Percentiles rank a stretch among this genome's conserved stretches.
Conservation (phyloP, 2,329 filamentous ascomycete genomes). For the Pyrenochaeta sp. region DNA sequence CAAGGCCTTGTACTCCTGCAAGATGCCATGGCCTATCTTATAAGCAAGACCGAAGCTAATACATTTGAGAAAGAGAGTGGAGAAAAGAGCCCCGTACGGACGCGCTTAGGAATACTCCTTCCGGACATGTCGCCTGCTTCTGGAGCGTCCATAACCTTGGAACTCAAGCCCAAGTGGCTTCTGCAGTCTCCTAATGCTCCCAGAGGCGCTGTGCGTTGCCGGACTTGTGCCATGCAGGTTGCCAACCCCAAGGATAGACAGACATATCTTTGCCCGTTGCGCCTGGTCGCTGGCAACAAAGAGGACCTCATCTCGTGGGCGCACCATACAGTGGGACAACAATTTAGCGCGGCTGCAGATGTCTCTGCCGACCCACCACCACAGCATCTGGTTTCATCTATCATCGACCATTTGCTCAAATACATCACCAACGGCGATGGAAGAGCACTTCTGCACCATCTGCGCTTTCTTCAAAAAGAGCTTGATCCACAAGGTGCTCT, state of each 20-base stretch:
- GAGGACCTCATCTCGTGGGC: constrained; percentile 24
- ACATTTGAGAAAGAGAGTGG: constrained; percentile 8
- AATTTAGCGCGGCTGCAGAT: neutral
- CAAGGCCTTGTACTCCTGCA: constrained; percentile 21
- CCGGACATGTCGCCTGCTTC: constrained; percentile 39
- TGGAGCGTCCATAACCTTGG: constrained; percentile 39
- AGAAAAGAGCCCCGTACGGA: neutral
- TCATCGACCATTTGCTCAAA: constrained; percentile 20
- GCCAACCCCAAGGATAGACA: constrained; percentile 30
- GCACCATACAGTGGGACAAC: constrained; percentile 18
- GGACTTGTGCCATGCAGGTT: constrained; percentile 57
- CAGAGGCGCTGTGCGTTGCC: constrained; percentile 49
- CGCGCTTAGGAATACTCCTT: constrained; percentile 36
- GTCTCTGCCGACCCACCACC: neutral
- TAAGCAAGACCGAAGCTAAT: constrained; percentile 5
- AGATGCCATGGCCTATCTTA: constrained; percentile 20
- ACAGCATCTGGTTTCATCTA: constrained; percentile 2
- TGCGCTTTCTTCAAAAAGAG: constrained; percentile 47
- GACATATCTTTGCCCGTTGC: constrained; percentile 52
- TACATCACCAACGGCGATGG: constrained; percentile 46
- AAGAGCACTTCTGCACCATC: constrained; percentile 45
- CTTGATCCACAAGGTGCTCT: constrained; percentile 51
- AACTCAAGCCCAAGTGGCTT: constrained; percentile 61
- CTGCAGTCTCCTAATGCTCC: constrained; percentile 57
- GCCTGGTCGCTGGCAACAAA: constrained; percentile 43